Evolutionary conservation across 2,329 filamentous ascomycete genomes (phyloP).

Genomic region (Colletotrichum simmondsii): DNA sequence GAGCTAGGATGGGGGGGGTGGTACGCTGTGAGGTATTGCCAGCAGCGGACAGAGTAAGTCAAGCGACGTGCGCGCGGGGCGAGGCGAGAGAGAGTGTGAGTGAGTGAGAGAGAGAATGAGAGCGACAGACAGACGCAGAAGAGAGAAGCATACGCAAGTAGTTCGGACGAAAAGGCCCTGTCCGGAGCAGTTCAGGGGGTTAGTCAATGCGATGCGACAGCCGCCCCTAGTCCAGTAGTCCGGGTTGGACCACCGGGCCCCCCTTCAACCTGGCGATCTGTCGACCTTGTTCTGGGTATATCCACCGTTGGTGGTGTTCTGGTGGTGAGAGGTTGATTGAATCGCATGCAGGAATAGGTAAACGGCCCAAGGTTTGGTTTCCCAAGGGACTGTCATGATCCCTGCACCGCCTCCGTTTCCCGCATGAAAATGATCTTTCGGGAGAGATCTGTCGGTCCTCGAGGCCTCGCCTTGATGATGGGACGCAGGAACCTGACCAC

Average conservation of each 20-base stretch:
- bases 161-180: slow-evolving; percentile 32
- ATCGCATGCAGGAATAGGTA: not conserved
- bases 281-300: slow-evolving; percentile 18
- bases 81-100: not conserved
- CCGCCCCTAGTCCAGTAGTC: slow-evolving; percentile 27
- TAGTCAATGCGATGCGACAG: slow-evolving; percentile 32
- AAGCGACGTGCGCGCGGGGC: not conserved
- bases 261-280: slow-evolving; percentile 1
- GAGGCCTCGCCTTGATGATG: not conserved
- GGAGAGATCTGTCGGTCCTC: slow-evolving; percentile 5
- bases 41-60: not conserved
- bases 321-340: slow-evolving; percentile 31
- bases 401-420: slow-evolving; percentile 8
- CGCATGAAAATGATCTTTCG: slow-evolving; percentile 16
- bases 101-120: not conserved
- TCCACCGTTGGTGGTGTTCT: slow-evolving; percentile 22
- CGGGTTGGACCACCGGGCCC: not conserved
- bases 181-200: slow-evolving; percentile 15
- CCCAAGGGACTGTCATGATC: slow-evolving; percentile 21
- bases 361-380: slow-evolving; percentile 17
- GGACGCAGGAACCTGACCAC: not conserved
- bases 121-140: not conserved
- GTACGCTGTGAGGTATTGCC: not conserved
- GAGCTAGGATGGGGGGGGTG: slow-evolving; percentile 14
- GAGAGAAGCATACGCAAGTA: slow-evolving; percentile 25